Base-by-base conservation (phyloP, 345 rosid genomes). In the Ceriops tagal region DNA sequence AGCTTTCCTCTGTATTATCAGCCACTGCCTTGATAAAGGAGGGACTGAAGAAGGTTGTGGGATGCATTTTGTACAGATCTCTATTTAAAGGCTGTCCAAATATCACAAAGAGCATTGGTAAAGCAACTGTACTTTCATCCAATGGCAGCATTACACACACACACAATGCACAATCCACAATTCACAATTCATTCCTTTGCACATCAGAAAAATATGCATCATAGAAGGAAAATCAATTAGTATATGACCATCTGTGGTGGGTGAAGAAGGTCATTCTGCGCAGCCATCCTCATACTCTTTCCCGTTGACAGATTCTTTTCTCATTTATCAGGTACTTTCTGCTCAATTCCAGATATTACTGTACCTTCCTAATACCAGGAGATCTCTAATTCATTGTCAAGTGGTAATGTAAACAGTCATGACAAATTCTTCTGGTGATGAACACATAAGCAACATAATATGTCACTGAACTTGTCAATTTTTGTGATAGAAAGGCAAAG, bases 21-120 rank as follows among this genome's bases (percentile, higher is more conserved):
- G 66, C 74, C 66, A 87, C 67, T 62, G 95, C 98, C 76, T 77
- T 70, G 62, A 85, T 83, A 80, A 92, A 96, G 37, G 96, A 86
- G 57, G 97, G 98, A 51, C 67, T 80, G 72, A 96, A 89, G 85
- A 88, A 86, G 52, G 78, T 64, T 22, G 76, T 53, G 62, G 93
- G 82, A 61, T 89, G 77, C 76, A 89, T 81, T 4, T 82, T 35
- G 71, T 85, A 88, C 49, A 96, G 71, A 77, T 92, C 93, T 74
- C 69, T 85, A 71, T 87, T 79, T 78, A 83, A 69, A 58, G 96
- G 97, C 98, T 92, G 91, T 84, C 60, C 46, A 51, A 49, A 49
- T 52, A 52, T 49, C 55, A 65, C 49, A 66, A 53, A 59, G 37
- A 3, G 53, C 4, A 51, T 73, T n/a, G 3, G 22, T 56, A 43